phyloP scores from a whole-genome alignment of 2,329 filamentous ascomycete species.

The Stemphylium beticola region DNA sequence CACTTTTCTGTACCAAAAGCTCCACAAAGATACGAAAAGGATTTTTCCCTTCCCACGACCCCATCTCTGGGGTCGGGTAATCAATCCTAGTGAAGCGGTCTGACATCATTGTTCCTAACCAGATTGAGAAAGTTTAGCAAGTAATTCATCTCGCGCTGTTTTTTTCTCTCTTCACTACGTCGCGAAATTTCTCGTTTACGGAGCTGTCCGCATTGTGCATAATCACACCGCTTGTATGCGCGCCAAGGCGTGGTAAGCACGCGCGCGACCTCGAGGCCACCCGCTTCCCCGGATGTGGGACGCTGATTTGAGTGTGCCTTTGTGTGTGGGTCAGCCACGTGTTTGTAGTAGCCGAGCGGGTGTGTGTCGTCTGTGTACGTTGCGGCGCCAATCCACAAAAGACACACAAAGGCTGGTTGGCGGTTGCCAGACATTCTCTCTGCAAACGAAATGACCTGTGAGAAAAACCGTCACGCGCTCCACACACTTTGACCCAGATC shows the following conservation, averaged over 20 bases:
- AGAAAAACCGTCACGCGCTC: too few relatives aligned
- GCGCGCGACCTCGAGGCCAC: conserved; percentile 2
- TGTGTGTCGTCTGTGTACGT: neutral
- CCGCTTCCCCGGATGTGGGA: conserved; percentile 33
- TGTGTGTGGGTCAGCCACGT: conserved; percentile 21
- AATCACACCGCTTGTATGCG: conserved; percentile 37
- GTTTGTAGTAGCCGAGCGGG: conserved; percentile 12
- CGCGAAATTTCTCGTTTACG: conserved; percentile 2
- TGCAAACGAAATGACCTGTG: too few relatives aligned
- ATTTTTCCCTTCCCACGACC: neutral
- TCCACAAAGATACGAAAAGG: neutral
- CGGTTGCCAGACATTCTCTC: too few relatives aligned
- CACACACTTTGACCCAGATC: too few relatives aligned
- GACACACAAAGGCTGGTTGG: too few relatives aligned
- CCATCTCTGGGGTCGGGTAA: neutral
- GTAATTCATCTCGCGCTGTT: neutral
- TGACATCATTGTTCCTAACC: conserved; percentile 1
- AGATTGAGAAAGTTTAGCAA: neutral
- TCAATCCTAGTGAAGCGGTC: neutral
- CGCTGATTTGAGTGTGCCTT: conserved; percentile 11
- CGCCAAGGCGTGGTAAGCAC: conserved; percentile 16
- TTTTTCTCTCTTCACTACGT: neutral
- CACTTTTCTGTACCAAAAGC: neutral
- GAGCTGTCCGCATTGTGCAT: conserved; percentile 31
- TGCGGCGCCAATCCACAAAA: too few relatives aligned